phyloP scores from a whole-genome alignment of 2,329 filamentous ascomycete species.

The Penicillium sp. region DNA sequence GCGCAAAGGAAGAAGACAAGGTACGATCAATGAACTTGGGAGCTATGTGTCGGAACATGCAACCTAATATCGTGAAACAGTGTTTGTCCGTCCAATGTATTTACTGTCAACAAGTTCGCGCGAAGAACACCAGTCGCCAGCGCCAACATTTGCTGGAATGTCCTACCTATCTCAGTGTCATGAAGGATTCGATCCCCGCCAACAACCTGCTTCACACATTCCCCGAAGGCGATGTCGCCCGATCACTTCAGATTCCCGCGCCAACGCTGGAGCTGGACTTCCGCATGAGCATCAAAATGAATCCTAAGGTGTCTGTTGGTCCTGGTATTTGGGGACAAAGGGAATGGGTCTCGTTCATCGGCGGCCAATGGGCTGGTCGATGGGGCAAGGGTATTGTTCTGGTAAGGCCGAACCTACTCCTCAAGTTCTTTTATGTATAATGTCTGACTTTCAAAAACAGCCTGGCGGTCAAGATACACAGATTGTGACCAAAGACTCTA shows the following conservation, averaged over 20 bases:
- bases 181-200: slow-evolving; percentile 54
- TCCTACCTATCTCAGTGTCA: slow-evolving; percentile 51
- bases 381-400: slow-evolving; percentile 54
- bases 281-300: slow-evolving; percentile 54
- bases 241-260: slow-evolving; percentile 48
- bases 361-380: slow-evolving; percentile 53
- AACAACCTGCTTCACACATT: slow-evolving; percentile 53
- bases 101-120: slow-evolving; percentile 51
- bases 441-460: slow-evolving; percentile 26
- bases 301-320: slow-evolving; percentile 51
- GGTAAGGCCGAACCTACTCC: slow-evolving; percentile 32
- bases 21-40: slow-evolving; percentile 22
- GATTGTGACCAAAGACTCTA: slow-evolving; percentile 49
- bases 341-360: slow-evolving; percentile 53
- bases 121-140: slow-evolving; percentile 52
- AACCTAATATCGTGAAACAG: slow-evolving; percentile 24
- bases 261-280: slow-evolving; percentile 53
- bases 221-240: slow-evolving; percentile 50
- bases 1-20: slow-evolving; percentile 49
- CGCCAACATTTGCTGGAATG: slow-evolving; percentile 52
- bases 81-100: slow-evolving; percentile 52
- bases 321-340: slow-evolving; percentile 50
- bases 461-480: slow-evolving; percentile 53
- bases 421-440: not conserved
- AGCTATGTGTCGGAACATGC: not conserved